Conservation (phyloP, 306 rosid species). For the Cicer pinnatifidum region DNA sequence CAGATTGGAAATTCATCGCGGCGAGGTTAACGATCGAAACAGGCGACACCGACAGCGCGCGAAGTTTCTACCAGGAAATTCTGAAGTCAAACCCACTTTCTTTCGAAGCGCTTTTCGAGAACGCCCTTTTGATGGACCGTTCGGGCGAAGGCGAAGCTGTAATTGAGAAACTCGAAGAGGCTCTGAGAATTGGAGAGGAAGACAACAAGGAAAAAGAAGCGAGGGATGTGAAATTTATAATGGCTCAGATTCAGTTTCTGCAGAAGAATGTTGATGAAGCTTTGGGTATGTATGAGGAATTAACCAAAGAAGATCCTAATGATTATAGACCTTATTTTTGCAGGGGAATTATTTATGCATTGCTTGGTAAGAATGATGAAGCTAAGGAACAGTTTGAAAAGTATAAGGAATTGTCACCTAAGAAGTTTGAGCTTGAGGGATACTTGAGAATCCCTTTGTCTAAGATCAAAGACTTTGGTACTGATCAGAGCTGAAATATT, state of each 20-base stretch:
- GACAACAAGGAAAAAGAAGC: conserved; percentile 69
- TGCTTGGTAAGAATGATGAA: conserved; percentile 80
- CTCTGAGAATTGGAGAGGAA: conserved; percentile 66
- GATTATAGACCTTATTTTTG: conserved; percentile 91
- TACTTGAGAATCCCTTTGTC: conserved; percentile 79
- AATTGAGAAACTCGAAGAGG: conserved; percentile 67
- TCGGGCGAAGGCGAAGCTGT: conserved; percentile 75
- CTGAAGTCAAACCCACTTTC: conserved; percentile 61
- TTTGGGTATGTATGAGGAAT: conserved; percentile 56
- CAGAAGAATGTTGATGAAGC: conserved; percentile 90
- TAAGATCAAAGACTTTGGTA: conserved; percentile 74
- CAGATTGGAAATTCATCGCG: conserved; percentile 79
- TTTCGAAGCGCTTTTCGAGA: conserved; percentile 85
- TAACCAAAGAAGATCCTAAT: conserved; percentile 69
- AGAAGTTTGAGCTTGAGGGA: conserved; percentile 90
- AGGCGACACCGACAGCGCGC: conserved; percentile 60
- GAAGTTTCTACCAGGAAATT: conserved; percentile 67
- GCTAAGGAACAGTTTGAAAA: conserved; percentile 77
- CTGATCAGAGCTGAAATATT: conserved; percentile 62
- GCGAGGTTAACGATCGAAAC: conserved; percentile 63
- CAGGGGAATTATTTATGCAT: conserved; percentile 84
- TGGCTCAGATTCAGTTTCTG: conserved; percentile 83
- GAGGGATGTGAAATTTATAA: conserved; percentile 73
- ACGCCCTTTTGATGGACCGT: conserved; percentile 83
- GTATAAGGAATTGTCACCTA: conserved; percentile 77